Percentiles rank a stretch among this genome's conserved stretches.
Conservation (phyloP, 108 stramenopile genomes). For the Skeletonema potamos region DNA sequence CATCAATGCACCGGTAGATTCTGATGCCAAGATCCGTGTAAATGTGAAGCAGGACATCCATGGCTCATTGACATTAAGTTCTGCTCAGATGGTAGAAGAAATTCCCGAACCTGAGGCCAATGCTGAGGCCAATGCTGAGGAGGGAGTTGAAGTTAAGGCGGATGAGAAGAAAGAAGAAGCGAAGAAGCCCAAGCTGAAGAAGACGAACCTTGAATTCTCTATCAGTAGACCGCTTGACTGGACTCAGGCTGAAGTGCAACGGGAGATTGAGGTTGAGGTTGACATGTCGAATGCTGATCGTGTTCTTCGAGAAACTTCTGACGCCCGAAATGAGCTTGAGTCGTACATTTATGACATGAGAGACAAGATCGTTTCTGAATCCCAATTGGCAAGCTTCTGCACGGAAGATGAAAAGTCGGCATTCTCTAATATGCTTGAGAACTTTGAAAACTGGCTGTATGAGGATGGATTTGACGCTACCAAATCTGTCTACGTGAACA, state of each 20-base stretch:
- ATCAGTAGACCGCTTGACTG: constrained; percentile 69
- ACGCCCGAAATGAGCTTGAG: constrained; percentile 98
- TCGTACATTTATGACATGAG: constrained; percentile 98
- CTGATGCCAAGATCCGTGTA: constrained; percentile 90
- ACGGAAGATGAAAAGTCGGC: constrained; percentile 82
- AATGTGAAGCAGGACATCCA: constrained; percentile 96
- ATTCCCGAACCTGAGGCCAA: constrained; percentile 68
- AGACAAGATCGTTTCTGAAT: constrained; percentile 89
- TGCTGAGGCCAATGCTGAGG: constrained; percentile 47
- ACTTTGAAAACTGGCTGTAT: constrained; percentile 97
- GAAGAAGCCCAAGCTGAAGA: constrained; percentile 92
- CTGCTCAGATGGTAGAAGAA: constrained; percentile 96
- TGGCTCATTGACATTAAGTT: constrained; percentile 85
- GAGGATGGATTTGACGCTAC: constrained; percentile 97
- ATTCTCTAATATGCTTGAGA: constrained; percentile 70
- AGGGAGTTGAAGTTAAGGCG: constrained; percentile 50
- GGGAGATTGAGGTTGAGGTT: constrained; percentile 80
- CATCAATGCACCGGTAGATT: constrained; percentile 68
- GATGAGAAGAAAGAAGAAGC: constrained; percentile 46
- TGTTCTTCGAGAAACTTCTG: constrained; percentile 91
- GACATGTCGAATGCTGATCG: constrained; percentile 89
- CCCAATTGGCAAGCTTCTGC: constrained; percentile 72
- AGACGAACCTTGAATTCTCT: constrained; percentile 83
- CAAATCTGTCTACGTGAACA: constrained; percentile 87
- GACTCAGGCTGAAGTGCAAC: constrained; percentile 81